A percentile compares a stretch with the other conserved stretches of the same genome.
These are phyloP conservation scores for Aleurites moluccanus DNA, from an alignment of 441 rosid species.

Conservation along the genomic window DNA sequence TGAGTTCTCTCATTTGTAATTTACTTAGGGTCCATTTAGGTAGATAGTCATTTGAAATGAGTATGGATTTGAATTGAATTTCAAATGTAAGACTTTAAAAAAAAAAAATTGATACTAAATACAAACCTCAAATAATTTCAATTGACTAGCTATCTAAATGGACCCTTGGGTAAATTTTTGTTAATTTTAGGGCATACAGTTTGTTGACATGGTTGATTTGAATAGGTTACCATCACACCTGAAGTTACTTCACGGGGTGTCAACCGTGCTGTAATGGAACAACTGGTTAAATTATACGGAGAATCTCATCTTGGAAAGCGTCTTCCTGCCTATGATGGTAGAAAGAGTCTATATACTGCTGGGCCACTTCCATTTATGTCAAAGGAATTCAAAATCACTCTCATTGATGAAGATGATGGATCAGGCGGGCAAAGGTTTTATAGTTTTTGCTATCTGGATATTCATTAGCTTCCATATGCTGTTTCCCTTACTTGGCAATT, in stretches of 20 bases:
- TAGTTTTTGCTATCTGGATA: background rate
- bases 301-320: conserved; percentile 85
- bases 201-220: conserved; percentile 10
- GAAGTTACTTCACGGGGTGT: conserved; percentile 84
- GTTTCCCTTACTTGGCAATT: background rate
- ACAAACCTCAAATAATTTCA: too few species aligned
- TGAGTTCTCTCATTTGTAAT: conserved; percentile 38
- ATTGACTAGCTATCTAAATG: too few species aligned
- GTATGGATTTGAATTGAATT: too few species aligned
- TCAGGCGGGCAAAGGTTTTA: conserved; percentile 72
- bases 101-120: too few species aligned
- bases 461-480: background rate
- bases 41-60: too few species aligned
- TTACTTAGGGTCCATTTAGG: background rate
- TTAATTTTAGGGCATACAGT: background rate
- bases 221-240: conserved; percentile 80
- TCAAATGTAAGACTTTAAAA: too few species aligned
- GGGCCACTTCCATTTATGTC: conserved; percentile 80
- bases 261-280: conserved; percentile 84
- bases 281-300: conserved; percentile 51
- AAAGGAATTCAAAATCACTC: conserved; percentile 72
- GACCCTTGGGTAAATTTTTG: background rate
- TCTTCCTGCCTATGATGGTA: conserved; percentile 93
- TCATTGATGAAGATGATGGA: conserved; percentile 87
- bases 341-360: conserved; percentile 93